Base-by-base conservation (phyloP, 768 basidiomycete species). In the Panaeolus cyanescens region DNA sequence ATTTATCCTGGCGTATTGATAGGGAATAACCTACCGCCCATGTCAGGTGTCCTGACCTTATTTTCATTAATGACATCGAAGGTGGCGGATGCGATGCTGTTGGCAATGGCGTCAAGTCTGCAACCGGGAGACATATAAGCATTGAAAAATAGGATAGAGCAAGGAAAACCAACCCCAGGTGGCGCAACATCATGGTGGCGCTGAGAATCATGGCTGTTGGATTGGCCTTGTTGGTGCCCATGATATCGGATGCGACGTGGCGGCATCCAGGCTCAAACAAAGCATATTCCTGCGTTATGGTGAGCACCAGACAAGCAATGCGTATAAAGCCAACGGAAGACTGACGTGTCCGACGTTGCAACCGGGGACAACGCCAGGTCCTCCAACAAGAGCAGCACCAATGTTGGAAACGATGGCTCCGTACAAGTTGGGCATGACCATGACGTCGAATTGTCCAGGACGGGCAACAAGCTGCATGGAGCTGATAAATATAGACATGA, bases 391-490 rank as follows among this genome's bases (percentile, higher is more conserved):
- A 20, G 96, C 97, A 62, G 97, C 95, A 69, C 97, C 96, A 64
- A 99, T 98, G 83, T 99, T 98, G 66, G 93, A 95, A 62, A 96
- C 90, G 69, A 99, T 99, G 67, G 94, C 96, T 61, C 96, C 96
- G 77, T 99, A 99, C 75, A 92, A 74, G 77, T 96, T 95, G 59
- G 94, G 95, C 93, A 96, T 97, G 71, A 99, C 97, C 96, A 99
- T 97, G 63, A 99, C 96, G 71, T 99, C 97, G 71, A 99, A 99
- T 74, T 99, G 97, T 65, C 83, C 83, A 31, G 97, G 97, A 68
- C 89, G 92, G 32, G 96, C 93, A 63, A 99, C 97, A 66, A 99
- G 89, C 78, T 99, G 97, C 97, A 99, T 99, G 53, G 96, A 95
- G 55, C 92, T 94, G 68, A n/a, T 62, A 59, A 5, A 15, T n/a